Base-by-base conservation (phyloP, 805 yeast genomes). In the Saccharomycopsis microspora region DNA sequence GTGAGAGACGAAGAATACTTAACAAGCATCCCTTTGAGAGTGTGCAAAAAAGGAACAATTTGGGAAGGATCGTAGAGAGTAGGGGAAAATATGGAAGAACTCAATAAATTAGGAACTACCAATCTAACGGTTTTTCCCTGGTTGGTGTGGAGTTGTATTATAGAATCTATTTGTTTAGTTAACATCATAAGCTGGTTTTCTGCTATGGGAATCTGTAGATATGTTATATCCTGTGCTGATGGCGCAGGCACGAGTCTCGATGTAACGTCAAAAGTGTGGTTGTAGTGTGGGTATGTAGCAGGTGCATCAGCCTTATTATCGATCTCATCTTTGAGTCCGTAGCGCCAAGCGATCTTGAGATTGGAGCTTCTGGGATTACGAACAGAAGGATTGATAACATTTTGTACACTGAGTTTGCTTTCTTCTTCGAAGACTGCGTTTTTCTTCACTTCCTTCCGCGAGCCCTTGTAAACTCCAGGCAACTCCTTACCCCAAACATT, bases 331-430 rank as follows among this genome's bases (percentile, higher is more conserved):
- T 68, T 68, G 46, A 69, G 64, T 0, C 90, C 93, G 58, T 89
- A 89, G 57, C 97, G 75, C 97, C 97, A 89, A 1, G 97, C 97
- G 55, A 89, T 89, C 59, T 81, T 85, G 72, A 89, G 67, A 54
- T 82, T 85, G 4, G 65, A 60, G 8, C 56, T 58, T 41, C 50
- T 45, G 7, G 29, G 19, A 19, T 31, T 37, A 28, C 32, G 31
- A 10, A 27, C 34, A 7, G 58, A 41, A 50, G 43, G 52, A 51
- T 73, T 75, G 3, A 76, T 63, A 57, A 82, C 59, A 58, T 85
- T 85, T 32, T 81, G 76, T 3, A 84, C 90, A 48, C 85, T 78
- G 4, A 85, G 58, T 56, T 80, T 76, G 8, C 76, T 67, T 57
- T 82, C 82, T 50, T 80, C 74, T 48, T 72, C 73, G 11, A 65